A percentile compares a stretch with the other conserved stretches of the same genome.
Evolutionary conservation across 2,329 filamentous ascomycete species (phyloP).

Genomic region (Pyrenophora seminiperda): DNA sequence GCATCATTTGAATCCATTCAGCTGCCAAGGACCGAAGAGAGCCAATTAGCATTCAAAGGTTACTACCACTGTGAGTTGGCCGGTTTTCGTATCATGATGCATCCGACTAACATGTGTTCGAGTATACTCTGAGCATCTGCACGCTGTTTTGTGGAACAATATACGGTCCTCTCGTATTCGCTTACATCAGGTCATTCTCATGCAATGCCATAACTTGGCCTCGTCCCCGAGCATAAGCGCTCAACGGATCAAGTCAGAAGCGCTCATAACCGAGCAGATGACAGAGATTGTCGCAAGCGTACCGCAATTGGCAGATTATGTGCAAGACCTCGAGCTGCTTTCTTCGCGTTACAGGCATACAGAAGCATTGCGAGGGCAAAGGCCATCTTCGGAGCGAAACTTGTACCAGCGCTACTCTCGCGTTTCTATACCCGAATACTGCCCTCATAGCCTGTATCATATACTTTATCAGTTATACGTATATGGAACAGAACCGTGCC

Average conservation of each 20-base stretch:
- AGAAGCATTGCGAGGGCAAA: neutral
- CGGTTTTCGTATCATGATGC: neutral
- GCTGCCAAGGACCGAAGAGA: slow-evolving; percentile 1
- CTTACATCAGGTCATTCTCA: slow-evolving; percentile 29
- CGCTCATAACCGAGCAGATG: slow-evolving; percentile 15
- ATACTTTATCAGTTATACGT: slow-evolving; percentile 29
- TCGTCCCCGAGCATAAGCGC: neutral
- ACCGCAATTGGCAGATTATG: slow-evolving; percentile 31
- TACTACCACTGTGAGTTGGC: slow-evolving; percentile 25
- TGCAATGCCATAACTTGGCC: slow-evolving; percentile 15
- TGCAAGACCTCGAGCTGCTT: slow-evolving; percentile 10
- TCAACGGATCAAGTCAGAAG: slow-evolving; percentile 18
- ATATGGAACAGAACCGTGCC: slow-evolving; percentile 12
- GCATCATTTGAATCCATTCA: slow-evolving; percentile 17
- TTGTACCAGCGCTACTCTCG: neutral
- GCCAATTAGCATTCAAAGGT: slow-evolving; percentile 24
- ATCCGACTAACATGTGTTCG: neutral
- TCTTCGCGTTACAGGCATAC: neutral
- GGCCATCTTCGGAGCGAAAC: neutral
- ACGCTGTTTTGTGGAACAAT: slow-evolving; percentile 36
- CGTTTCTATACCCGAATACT: neutral
- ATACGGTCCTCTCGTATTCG: slow-evolving; percentile 30
- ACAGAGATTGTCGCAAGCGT: slow-evolving; percentile 33
- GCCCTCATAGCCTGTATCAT: slow-evolving; percentile 23
- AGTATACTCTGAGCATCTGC: slow-evolving; percentile 28